Evolutionary conservation across 805 yeast species (phyloP).

Genomic region (Cyberlindnera petersonii): DNA sequence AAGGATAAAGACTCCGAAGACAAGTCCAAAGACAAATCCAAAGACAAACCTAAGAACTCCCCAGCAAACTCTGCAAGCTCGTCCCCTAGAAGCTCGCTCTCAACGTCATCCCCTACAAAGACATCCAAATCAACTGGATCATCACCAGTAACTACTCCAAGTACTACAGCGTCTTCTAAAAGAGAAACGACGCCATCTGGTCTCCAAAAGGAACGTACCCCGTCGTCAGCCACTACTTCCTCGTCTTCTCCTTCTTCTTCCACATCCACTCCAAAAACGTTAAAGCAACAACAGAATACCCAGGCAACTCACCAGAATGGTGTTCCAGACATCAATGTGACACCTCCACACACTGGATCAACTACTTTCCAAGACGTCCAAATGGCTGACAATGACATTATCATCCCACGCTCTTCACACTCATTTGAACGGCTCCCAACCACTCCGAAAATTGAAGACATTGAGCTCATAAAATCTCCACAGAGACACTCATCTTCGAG

Average conservation of each 20-base stretch:
- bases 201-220: constrained; percentile 3
- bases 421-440: constrained; percentile 56
- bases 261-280: constrained; percentile 1
- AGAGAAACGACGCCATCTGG: constrained; percentile 2
- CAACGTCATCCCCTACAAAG: constrained; percentile 19
- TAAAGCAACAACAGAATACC: constrained; percentile 6
- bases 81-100: constrained; percentile 24
- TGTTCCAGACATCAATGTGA: constrained; percentile 19
- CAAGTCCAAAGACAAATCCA: constrained; percentile 17
- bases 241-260: background rate
- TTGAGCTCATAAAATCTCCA: constrained; percentile 81
- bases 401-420: constrained; percentile 42
- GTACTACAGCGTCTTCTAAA: background rate
- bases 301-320: constrained; percentile 6
- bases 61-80: constrained; percentile 22
- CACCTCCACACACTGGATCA: constrained; percentile 13
- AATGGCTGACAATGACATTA: constrained; percentile 16
- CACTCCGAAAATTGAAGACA: constrained; percentile 51
- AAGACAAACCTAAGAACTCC: constrained; percentile 18
- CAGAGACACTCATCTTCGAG: constrained; percentile 90
- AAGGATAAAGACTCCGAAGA: constrained; percentile 34
- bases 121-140: constrained; percentile 13
- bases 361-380: constrained; percentile 7
- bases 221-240: background rate
- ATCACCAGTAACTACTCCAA: constrained; percentile 4